Conservation (phyloP, 352 stramenopile species). For the Pythium apleroticum region DNA sequence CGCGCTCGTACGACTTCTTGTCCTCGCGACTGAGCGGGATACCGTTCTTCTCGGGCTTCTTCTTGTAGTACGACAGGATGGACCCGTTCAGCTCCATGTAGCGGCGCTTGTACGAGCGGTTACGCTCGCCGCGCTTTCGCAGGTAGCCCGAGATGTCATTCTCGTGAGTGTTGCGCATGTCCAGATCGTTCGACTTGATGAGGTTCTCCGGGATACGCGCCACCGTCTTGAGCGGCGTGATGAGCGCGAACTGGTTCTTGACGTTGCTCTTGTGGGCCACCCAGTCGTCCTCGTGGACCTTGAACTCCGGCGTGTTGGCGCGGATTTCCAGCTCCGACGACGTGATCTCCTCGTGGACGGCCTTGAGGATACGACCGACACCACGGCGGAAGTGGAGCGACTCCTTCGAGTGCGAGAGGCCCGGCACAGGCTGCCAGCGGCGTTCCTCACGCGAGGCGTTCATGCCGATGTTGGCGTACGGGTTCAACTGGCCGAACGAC, state of each 20-base stretch:
- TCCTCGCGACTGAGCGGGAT: slow-evolving; percentile 68
- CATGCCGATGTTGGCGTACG: slow-evolving; percentile 49
- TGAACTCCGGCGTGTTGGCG: slow-evolving; percentile 89
- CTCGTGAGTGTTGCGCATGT: slow-evolving; percentile 36
- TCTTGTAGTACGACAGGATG: slow-evolving; percentile 83
- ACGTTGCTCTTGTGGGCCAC: slow-evolving; percentile 75
- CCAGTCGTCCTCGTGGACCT: slow-evolving; percentile 84
- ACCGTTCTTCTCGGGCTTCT: slow-evolving; percentile 80
- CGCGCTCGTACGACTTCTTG: slow-evolving; percentile 71
- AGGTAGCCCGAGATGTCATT: slow-evolving; percentile 71
- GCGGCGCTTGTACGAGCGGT: slow-evolving; percentile 77
- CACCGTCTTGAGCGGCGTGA: slow-evolving; percentile 83
- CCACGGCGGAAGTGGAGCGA: slow-evolving; percentile 75
- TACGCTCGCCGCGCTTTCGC: slow-evolving; percentile 83
- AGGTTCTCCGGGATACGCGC: slow-evolving; percentile 67
- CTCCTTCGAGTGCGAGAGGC: slow-evolving; percentile 81
- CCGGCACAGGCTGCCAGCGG: slow-evolving; percentile 77
- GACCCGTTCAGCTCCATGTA: slow-evolving; percentile 85
- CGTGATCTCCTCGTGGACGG: slow-evolving; percentile 80
- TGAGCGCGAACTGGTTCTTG: slow-evolving; percentile 74
- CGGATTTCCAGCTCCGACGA: slow-evolving; percentile 78
- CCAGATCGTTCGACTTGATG: slow-evolving; percentile 60
- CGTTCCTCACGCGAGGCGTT: slow-evolving; percentile 35
- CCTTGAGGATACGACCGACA: slow-evolving; percentile 74
- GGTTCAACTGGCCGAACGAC: slow-evolving; percentile 75